phyloP scores from a whole-genome alignment of 805 yeast species.

The Metschnikowia orientalis region DNA sequence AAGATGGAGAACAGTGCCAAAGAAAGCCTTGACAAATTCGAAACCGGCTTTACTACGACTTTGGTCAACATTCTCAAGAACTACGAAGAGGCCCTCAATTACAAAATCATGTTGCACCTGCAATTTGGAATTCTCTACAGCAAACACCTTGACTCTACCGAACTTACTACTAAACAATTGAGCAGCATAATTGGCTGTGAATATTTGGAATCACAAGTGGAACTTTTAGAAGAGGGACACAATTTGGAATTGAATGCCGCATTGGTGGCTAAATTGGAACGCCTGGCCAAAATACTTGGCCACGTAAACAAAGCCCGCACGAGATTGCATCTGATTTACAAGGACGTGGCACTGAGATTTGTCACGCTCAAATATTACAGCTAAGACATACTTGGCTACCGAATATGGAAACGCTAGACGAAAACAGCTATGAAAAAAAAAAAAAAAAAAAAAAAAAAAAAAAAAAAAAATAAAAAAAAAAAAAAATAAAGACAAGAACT shows the following conservation, averaged over 20 bases:
- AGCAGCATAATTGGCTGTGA: conserved; percentile 4
- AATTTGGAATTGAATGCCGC: not conserved
- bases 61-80: conserved; percentile 1
- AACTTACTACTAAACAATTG: not conserved
- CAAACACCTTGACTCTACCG: not conserved
- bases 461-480: not conserved
- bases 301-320: not conserved
- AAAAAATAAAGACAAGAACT: not conserved
- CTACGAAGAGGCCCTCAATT: conserved; percentile 2
- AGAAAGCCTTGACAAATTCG: not conserved
- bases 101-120: conserved; percentile 4
- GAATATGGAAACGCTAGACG: not conserved
- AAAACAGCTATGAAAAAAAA: not conserved
- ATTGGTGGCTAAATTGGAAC: conserved; percentile 2
- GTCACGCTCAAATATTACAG: not conserved
- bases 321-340: conserved; percentile 2
- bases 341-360: not conserved
- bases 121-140: conserved; percentile 2
- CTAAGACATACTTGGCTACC: not conserved
- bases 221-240: not conserved
- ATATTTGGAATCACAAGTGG: not conserved
- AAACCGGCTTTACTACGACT: not conserved
- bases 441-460: not conserved
- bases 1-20: conserved; percentile 2
- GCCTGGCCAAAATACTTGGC: conserved; percentile 1